A percentile compares a stretch with the other conserved stretches of the same genome.
These are phyloP conservation scores for Laetiporus sulphureus DNA, from an alignment of 1,284 basidiomycete species.

Conservation along the genomic window DNA sequence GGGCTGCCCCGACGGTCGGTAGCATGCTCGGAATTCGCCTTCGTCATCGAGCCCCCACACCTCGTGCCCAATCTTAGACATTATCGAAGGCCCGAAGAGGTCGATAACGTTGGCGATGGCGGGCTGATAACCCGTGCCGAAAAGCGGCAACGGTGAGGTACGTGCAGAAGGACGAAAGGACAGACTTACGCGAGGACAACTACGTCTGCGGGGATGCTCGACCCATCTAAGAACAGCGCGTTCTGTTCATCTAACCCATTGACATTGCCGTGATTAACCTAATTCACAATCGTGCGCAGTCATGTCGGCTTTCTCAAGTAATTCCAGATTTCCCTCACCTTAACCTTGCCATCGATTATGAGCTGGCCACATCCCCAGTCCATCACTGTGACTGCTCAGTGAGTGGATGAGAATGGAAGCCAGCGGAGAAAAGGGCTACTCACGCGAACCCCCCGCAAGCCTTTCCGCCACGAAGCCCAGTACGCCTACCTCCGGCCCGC, in stretches of 20 bases:
- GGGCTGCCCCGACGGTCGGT: conserved; percentile 1
- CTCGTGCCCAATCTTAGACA: conserved; percentile 1
- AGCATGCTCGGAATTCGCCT: conserved; percentile 6
- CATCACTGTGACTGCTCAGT: background rate
- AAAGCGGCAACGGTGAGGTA: background rate
- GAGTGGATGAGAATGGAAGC: background rate
- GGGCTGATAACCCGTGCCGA: conserved; percentile 17
- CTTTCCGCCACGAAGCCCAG: background rate
- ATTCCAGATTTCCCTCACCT: background rate
- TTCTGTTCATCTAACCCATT: conserved; percentile 13
- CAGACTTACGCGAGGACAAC: conserved; percentile 18
- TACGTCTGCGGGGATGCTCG: conserved; percentile 19
- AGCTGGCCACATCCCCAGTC: conserved; percentile 3
- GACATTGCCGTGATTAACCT: conserved; percentile 11
- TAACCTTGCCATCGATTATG: conserved; percentile 5
- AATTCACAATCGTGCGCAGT: conserved; percentile 8
- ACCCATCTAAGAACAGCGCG: conserved; percentile 20
- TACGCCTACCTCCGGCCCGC: conserved; percentile 2
- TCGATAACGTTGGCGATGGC: background rate
- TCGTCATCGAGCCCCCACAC: conserved; percentile 15
- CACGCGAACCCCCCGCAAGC: conserved; percentile 1
- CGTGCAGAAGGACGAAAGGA: background rate
- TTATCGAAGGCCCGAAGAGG: conserved; percentile 9
- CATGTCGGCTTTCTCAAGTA: conserved; percentile 2
- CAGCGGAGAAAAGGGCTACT: background rate